A percentile compares a stretch with the other conserved stretches of the same genome.
These are phyloP conservation scores for Larix kaempferi DNA, from an alignment of 75 land plant genomes.

Conservation along the genomic window DNA sequence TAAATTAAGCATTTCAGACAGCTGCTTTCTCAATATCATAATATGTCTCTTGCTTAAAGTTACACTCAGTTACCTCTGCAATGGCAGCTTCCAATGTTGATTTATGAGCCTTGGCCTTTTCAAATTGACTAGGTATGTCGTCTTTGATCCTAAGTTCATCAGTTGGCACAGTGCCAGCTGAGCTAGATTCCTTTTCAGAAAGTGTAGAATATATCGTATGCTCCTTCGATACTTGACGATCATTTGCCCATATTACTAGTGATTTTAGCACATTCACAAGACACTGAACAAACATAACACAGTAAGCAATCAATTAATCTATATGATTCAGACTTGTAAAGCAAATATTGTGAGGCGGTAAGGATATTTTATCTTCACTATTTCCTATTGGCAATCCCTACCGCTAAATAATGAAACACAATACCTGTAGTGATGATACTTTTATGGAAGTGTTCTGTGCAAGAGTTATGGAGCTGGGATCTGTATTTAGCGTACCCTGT, in stretches of 20 bases:
- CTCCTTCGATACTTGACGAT: slow-evolving; percentile 34
- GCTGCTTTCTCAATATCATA: background rate
- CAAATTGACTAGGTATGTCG: slow-evolving; percentile 56
- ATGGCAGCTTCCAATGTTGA: slow-evolving; percentile 83
- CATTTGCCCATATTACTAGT: slow-evolving; percentile 67
- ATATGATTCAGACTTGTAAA: background rate
- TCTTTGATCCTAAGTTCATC: slow-evolving; percentile 33
- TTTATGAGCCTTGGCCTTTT: slow-evolving; percentile 86
- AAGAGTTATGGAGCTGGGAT: slow-evolving; percentile 57
- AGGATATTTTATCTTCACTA: background rate
- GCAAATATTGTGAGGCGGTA: background rate
- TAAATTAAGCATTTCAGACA: background rate
- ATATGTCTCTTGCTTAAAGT: background rate
- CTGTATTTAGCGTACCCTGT: slow-evolving; percentile 74
- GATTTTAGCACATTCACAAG: slow-evolving; percentile 74
- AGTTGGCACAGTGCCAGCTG: slow-evolving; percentile 11
- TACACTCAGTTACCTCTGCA: slow-evolving; percentile 54
- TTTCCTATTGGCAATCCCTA: background rate
- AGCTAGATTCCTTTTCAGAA: slow-evolving; percentile 23
- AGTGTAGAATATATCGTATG: slow-evolving; percentile 3
- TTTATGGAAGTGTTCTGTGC: slow-evolving; percentile 69
- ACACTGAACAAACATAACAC: slow-evolving; percentile 34
- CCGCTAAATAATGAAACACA: background rate
- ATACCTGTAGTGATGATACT: slow-evolving; percentile 84
- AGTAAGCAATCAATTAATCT: background rate